These are phyloP conservation scores for Fusarium vanettenii DNA, from an alignment of 2,329 filamentous ascomycete species.

Conservation along the genomic window DNA sequence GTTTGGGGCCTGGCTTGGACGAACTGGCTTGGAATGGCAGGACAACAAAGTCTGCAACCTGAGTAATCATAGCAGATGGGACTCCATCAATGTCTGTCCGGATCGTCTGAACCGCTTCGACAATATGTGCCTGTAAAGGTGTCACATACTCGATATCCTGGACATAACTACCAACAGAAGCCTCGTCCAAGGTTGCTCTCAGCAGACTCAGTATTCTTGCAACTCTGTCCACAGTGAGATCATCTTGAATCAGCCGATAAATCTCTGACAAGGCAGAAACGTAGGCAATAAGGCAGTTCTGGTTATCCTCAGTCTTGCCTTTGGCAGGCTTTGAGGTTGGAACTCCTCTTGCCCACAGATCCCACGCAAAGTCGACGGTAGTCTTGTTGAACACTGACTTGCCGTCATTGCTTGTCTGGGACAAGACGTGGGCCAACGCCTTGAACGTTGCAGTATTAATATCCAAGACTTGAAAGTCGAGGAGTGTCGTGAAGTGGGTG, in stretches of 20 bases:
- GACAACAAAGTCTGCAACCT: constrained; percentile 77
- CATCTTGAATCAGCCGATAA: constrained; percentile 77
- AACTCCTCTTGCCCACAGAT: constrained; percentile 75
- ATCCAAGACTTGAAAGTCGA: constrained; percentile 73
- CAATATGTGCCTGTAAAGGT: constrained; percentile 75
- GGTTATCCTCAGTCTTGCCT: constrained; percentile 70
- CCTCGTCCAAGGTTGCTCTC: constrained; percentile 76
- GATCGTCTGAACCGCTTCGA: constrained; percentile 75
- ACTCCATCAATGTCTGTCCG: constrained; percentile 73
- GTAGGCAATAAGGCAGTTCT: constrained; percentile 88
- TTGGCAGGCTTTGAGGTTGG: constrained; percentile 57
- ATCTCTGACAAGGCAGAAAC: constrained; percentile 80
- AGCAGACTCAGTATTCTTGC: constrained; percentile 78
- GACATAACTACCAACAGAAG: constrained; percentile 74
- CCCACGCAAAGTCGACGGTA: constrained; percentile 73
- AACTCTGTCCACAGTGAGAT: constrained; percentile 72
- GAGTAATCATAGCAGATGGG: constrained; percentile 74
- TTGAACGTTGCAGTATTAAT: constrained; percentile 79
- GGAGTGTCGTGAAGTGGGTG: constrained; percentile 72
- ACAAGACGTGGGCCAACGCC: constrained; percentile 73
- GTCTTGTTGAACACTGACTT: constrained; percentile 59
- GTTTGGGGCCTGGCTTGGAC: constrained; percentile 59
- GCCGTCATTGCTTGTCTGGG: constrained; percentile 57
- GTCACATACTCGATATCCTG: constrained; percentile 80
- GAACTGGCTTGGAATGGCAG: constrained; percentile 69